Conservation (phyloP, 1,284 basidiomycete genomes). For the Ganoderma leucocontextum region DNA sequence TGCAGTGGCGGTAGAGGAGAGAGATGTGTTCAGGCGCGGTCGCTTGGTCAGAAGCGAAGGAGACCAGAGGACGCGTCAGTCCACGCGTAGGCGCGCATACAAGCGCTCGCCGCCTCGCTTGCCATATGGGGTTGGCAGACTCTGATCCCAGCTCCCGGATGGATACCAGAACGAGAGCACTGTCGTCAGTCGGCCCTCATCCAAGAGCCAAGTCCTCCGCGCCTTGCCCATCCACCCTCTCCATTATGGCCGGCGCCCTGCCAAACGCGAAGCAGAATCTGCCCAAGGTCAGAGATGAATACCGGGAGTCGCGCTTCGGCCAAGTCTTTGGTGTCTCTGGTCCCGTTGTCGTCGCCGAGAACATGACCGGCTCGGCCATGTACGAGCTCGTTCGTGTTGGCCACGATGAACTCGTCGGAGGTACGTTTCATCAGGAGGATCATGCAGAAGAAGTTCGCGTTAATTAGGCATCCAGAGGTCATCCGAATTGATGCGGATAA, state of each 20-base stretch:
- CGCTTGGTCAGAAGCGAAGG: slow-evolving; percentile 30
- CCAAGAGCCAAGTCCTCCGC: slow-evolving; percentile 19
- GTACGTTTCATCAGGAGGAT: slow-evolving; percentile 51
- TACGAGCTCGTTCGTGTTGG: slow-evolving; percentile 97
- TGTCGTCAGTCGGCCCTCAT: slow-evolving; percentile 32
- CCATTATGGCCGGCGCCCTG: slow-evolving; percentile 87
- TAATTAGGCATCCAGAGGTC: slow-evolving; percentile 71
- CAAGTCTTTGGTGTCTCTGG: slow-evolving; percentile 95
- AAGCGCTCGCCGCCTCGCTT: slow-evolving; percentile 9
- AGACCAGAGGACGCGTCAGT: slow-evolving; percentile 45
- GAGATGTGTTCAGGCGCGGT: slow-evolving; percentile 15
- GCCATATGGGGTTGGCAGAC: slow-evolving; percentile 30
- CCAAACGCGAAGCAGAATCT: slow-evolving; percentile 89
- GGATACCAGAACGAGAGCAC: slow-evolving; percentile 21
- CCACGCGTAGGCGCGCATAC: slow-evolving; percentile 32
- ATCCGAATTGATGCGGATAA: slow-evolving; percentile 97
- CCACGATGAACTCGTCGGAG: slow-evolving; percentile 96
- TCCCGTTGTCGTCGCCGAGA: slow-evolving; percentile 96
- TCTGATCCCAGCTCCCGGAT: slow-evolving; percentile 22
- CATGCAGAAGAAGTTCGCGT: background rate
- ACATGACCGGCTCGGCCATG: slow-evolving; percentile 96
- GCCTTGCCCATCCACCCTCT: slow-evolving; percentile 17
- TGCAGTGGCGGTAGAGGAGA: slow-evolving; percentile 23
- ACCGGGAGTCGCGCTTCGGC: slow-evolving; percentile 89
- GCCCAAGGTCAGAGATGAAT: slow-evolving; percentile 89